These are phyloP conservation scores for Calcarisporium arbuscula DNA, from an alignment of 2,329 filamentous ascomycete species.

Conservation along the genomic window DNA sequence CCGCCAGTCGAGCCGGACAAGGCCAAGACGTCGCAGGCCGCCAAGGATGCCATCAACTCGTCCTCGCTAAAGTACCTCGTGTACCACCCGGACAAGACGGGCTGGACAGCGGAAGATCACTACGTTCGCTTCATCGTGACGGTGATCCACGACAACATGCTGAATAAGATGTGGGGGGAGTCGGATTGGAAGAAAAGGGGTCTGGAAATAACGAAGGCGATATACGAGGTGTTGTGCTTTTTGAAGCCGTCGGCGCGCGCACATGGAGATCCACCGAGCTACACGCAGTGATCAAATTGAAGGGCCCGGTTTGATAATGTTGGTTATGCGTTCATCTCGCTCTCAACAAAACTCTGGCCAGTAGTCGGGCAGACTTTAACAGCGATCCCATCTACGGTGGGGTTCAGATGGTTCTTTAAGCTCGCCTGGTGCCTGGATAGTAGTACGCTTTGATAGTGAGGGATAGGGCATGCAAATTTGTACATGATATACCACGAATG, in stretches of 20 bases:
- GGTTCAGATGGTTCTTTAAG: too few species aligned
- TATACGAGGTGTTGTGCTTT: constrained; percentile 31
- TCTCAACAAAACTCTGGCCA: too few species aligned
- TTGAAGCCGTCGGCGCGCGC: constrained; percentile 17
- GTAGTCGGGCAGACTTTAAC: too few species aligned
- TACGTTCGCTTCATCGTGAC: constrained; percentile 31
- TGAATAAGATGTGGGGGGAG: constrained; percentile 23
- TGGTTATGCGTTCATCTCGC: too few species aligned
- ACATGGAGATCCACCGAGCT: constrained; percentile 21
- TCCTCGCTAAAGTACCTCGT: constrained; percentile 23
- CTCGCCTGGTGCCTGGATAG: too few species aligned
- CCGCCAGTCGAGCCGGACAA: constrained; percentile 30
- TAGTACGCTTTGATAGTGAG: too few species aligned
- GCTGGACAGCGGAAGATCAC: constrained; percentile 30
- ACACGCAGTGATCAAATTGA: constrained; percentile 15
- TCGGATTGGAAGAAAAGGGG: constrained; percentile 21
- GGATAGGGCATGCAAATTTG: too few species aligned
- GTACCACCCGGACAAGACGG: constrained; percentile 29
- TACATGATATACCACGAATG: too few species aligned
- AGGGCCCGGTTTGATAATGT: too few species aligned
- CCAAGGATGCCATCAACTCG: constrained; percentile 23
- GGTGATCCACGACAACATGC: constrained; percentile 27
- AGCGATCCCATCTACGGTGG: too few species aligned
- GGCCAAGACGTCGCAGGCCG: constrained; percentile 20
- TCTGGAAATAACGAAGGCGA: constrained; percentile 25